phyloP scores from a whole-genome alignment of 257 asterid species.

The Verbascum thapsus region DNA sequence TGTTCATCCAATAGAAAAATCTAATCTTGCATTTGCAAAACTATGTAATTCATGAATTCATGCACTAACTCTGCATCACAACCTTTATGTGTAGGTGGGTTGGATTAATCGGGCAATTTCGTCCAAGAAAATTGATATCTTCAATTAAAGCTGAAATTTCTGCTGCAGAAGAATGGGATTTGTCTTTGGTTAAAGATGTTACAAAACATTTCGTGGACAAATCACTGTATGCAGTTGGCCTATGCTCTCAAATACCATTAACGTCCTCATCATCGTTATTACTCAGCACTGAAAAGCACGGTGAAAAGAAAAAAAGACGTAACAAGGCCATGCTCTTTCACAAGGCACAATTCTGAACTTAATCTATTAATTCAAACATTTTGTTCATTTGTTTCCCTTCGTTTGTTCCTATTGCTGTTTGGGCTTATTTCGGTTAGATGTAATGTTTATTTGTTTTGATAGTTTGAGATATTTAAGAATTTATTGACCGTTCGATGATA shows the following conservation, averaged over 20 bases:
- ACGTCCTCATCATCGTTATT: slow-evolving; percentile 44
- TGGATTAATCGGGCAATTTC: slow-evolving; percentile 57
- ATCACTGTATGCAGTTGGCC: slow-evolving; percentile 52
- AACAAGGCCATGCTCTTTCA: slow-evolving; percentile 49
- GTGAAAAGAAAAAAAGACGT: slow-evolving; percentile 41
- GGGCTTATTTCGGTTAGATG: background rate
- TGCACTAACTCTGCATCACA: background rate
- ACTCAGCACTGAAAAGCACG: slow-evolving; percentile 53
- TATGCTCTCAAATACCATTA: slow-evolving; percentile 51
- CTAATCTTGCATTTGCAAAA: background rate
- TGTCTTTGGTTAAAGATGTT: slow-evolving; percentile 46
- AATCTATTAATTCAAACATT: background rate
- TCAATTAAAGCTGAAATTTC: slow-evolving; percentile 46
- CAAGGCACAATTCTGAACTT: slow-evolving; percentile 41
- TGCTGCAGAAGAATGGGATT: slow-evolving; percentile 56
- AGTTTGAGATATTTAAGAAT: slow-evolving; percentile 1
- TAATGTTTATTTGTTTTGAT: slow-evolving; percentile 4
- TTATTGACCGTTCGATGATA: background rate
- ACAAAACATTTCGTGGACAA: slow-evolving; percentile 55
- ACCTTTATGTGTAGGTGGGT: slow-evolving; percentile 52
- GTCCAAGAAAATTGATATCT: slow-evolving; percentile 58
- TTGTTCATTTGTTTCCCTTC: background rate
- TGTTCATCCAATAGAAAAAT: background rate
- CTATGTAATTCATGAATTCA: background rate
- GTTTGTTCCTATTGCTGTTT: slow-evolving; percentile 1